phyloP scores from a whole-genome alignment of 257 asterid species.

The Nicotiana attenuata region DNA sequence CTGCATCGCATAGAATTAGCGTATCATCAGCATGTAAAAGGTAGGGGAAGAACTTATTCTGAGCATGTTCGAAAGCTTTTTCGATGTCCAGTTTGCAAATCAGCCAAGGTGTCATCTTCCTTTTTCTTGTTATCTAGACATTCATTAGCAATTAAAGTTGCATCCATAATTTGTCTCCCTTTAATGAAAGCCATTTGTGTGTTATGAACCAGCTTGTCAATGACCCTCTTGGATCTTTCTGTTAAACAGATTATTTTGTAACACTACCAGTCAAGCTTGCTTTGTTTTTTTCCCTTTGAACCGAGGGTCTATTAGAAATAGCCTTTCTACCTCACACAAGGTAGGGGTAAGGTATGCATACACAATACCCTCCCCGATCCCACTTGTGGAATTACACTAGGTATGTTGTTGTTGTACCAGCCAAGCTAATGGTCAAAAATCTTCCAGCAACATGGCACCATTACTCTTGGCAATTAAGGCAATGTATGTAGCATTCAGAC shows the following conservation, averaged over 20 bases:
- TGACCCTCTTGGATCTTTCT: neutral
- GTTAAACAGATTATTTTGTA: neutral
- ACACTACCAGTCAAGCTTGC: too few species aligned
- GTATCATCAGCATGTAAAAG: too few species aligned
- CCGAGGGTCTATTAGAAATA: too few species aligned
- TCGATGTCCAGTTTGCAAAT: neutral
- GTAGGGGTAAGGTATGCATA: too few species aligned
- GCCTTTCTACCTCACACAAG: too few species aligned
- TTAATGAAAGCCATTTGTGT: neutral
- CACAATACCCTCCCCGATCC: too few species aligned
- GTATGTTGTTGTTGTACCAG: too few species aligned
- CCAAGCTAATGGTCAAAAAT: too few species aligned
- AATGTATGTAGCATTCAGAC: neutral
- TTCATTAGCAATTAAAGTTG: neutral
- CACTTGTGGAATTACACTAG: too few species aligned
- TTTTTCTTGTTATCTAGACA: neutral
- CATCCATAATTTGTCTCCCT: neutral
- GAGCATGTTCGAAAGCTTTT: neutral
- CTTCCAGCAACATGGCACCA: neutral
- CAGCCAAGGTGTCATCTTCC: neutral
- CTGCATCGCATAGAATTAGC: too few species aligned
- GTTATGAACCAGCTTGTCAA: neutral
- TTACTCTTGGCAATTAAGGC: neutral
- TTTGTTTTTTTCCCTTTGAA: too few species aligned
- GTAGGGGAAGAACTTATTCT: too few species aligned